Percentiles rank a stretch among this genome's conserved stretches.
Conservation (phyloP, 805 yeast species). For the Yueomyces sinensis region DNA sequence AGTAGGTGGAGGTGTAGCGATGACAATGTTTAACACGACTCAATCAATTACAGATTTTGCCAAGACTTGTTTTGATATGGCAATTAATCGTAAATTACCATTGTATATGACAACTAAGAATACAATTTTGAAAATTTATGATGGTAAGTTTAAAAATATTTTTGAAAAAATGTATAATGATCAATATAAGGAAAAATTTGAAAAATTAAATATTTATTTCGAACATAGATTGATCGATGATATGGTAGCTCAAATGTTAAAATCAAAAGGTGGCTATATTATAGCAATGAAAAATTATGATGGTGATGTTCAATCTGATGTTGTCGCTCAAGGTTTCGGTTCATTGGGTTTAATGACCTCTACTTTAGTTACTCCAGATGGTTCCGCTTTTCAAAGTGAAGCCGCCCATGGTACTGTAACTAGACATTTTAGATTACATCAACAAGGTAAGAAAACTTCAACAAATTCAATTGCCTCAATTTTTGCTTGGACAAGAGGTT, state of each 20-base stretch:
- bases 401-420: slow-evolving; percentile 99
- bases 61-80: slow-evolving; percentile 81
- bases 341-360: slow-evolving; percentile 96
- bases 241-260: slow-evolving; percentile 98
- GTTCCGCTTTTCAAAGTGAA: slow-evolving; percentile 88
- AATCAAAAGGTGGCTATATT: slow-evolving; percentile 87
- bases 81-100: slow-evolving; percentile 64
- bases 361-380: slow-evolving; percentile 92
- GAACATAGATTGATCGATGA: slow-evolving; percentile 96
- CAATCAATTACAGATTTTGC: slow-evolving; percentile 87
- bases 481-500: slow-evolving; percentile 93
- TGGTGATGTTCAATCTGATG: slow-evolving; percentile 94
- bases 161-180: slow-evolving; percentile 69
- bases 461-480: slow-evolving; percentile 96
- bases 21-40: slow-evolving; percentile 94
- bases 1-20: slow-evolving; percentile 56
- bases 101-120: slow-evolving; percentile 85
- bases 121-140: slow-evolving; percentile 87
- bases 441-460: slow-evolving; percentile 93
- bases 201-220: slow-evolving; percentile 77
- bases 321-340: slow-evolving; percentile 97
- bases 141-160: slow-evolving; percentile 90
- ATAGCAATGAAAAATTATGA: slow-evolving; percentile 97
- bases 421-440: slow-evolving; percentile 91
- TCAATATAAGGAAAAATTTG: slow-evolving; percentile 60